Conservation (phyloP, 306 rosid species). For the Vigna trinervia region DNA sequence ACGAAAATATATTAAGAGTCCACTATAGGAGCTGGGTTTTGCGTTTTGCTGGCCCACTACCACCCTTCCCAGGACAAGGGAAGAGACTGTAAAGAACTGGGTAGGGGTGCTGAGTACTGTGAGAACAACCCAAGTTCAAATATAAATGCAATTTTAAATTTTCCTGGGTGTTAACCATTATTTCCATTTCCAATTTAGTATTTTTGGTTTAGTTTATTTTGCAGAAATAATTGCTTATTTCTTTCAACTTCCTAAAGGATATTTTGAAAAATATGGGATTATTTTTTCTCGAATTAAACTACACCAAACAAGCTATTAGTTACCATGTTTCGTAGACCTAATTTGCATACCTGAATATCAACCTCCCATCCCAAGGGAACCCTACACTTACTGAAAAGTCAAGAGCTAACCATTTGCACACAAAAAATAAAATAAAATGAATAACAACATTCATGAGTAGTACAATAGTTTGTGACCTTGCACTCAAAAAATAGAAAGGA, state of each 20-base stretch:
- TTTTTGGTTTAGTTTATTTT: not conserved
- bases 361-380: not conserved
- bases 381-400: not conserved
- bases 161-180: slow-evolving; percentile 2
- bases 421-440: not conserved
- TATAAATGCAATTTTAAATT: slow-evolving; percentile 26
- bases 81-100: not conserved
- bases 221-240: not conserved
- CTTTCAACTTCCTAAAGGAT: not conserved
- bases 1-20: too few species aligned
- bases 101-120: not conserved
- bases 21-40: too few species aligned
- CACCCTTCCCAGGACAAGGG: too few species aligned
- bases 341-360: not conserved
- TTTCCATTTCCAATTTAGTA: not conserved
- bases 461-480: slow-evolving; percentile 5
- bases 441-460: slow-evolving; percentile 22
- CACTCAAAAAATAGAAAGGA: slow-evolving; percentile 26
- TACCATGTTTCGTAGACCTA: slow-evolving; percentile 5
- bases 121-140: slow-evolving; percentile 5
- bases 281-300: not conserved
- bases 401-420: not conserved
- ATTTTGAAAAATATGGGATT: not conserved
- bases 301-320: not conserved
- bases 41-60: too few species aligned